phyloP scores from a whole-genome alignment of 805 yeast species.

The Candida nemodendra region DNA sequence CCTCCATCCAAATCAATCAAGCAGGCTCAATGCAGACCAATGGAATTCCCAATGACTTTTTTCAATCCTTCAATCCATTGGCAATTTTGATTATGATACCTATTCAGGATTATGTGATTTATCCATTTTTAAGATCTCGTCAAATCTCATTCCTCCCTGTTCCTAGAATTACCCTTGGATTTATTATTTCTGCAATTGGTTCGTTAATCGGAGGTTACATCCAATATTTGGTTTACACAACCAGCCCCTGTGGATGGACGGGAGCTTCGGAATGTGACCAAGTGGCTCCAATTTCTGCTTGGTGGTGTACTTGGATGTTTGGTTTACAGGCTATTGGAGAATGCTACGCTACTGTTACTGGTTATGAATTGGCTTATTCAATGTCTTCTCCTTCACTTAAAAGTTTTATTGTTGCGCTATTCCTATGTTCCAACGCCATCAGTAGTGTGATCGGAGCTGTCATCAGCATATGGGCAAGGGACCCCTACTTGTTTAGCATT shows the following conservation, averaged over 20 bases:
- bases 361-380: conserved; percentile 54
- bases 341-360: conserved; percentile 51
- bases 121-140: conserved; percentile 43
- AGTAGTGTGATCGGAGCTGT: conserved; percentile 46
- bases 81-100: conserved; percentile 52
- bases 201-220: conserved; percentile 48
- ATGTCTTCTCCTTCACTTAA: conserved; percentile 50
- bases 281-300: conserved; percentile 32
- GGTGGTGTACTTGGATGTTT: conserved; percentile 35
- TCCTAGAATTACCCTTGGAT: conserved; percentile 46
- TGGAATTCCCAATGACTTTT: conserved; percentile 56
- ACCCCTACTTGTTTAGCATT: conserved; percentile 39
- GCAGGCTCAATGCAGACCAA: conserved; percentile 52
- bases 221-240: conserved; percentile 43
- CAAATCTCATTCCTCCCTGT: conserved; percentile 42
- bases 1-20: conserved; percentile 47
- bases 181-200: conserved; percentile 43
- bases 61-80: conserved; percentile 52
- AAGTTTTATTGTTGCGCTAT: conserved; percentile 47
- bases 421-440: conserved; percentile 40
- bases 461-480: conserved; percentile 37
- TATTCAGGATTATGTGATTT: conserved; percentile 43
- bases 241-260: conserved; percentile 44
- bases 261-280: conserved; percentile 25
- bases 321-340: conserved; percentile 51